A percentile compares a stretch with the other conserved stretches of the same genome.
These are phyloP conservation scores for Ophiocordyceps sinensis DNA, from an alignment of 2,329 filamentous ascomycete species.

Conservation along the genomic window DNA sequence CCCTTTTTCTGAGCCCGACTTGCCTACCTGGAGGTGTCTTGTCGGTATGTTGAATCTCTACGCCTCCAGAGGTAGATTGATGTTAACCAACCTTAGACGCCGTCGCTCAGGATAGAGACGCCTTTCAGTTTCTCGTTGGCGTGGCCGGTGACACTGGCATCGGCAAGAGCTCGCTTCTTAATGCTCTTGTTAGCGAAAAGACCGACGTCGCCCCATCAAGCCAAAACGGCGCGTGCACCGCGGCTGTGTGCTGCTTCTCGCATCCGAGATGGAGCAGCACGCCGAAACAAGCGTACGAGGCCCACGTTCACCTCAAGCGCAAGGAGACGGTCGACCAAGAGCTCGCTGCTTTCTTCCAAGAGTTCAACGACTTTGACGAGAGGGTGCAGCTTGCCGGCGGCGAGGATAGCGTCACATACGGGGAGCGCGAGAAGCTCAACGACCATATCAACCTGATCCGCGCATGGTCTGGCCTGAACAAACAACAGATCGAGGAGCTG, in stretches of 20 bases:
- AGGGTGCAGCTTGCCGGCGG: neutral
- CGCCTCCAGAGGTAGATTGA: too few relatives aligned
- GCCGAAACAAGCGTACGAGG: neutral
- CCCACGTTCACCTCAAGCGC: slow-evolving; percentile 5
- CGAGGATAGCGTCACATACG: neutral
- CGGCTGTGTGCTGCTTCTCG: slow-evolving; percentile 5
- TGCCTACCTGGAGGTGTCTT: too few relatives aligned
- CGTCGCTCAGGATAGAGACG: neutral
- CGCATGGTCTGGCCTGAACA: slow-evolving; percentile 4
- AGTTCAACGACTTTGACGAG: slow-evolving; percentile 1
- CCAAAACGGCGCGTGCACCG: slow-evolving; percentile 7
- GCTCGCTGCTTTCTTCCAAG: slow-evolving; percentile 2
- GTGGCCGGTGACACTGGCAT: neutral
- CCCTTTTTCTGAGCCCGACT: too few relatives aligned
- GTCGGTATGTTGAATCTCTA: too few relatives aligned
- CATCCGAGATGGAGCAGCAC: neutral
- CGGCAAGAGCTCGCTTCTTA: neutral
- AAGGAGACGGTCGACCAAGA: slow-evolving; percentile 4
- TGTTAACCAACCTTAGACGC: neutral
- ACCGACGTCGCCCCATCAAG: slow-evolving; percentile 4
- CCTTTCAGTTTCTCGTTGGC: neutral
- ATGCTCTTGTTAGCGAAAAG: slow-evolving; percentile 1
- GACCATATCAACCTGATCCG: slow-evolving; percentile 1
- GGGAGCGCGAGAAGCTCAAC: neutral
- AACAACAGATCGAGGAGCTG: neutral